phyloP scores from a whole-genome alignment of 768 basidiomycete genomes.

The Boletus rubescentipes region DNA sequence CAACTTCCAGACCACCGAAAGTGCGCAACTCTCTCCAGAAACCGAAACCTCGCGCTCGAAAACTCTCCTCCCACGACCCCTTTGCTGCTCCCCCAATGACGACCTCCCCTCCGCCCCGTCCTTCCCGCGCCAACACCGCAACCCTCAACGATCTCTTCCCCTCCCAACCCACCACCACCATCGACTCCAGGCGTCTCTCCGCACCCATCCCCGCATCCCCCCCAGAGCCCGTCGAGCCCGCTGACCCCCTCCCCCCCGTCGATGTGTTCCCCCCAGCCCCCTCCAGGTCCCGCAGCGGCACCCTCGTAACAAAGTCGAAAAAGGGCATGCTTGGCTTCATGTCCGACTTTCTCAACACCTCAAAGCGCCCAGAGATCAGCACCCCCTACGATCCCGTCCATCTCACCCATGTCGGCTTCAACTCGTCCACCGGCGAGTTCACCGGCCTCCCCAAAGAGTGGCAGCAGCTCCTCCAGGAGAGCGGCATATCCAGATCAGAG shows the following conservation, averaged over 20 bases:
- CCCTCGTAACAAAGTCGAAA: constrained; percentile 43
- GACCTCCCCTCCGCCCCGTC: constrained; percentile 68
- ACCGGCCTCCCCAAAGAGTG: constrained; percentile 98
- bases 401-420: constrained; percentile 99
- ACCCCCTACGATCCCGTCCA: constrained; percentile 99
- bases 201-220: constrained; percentile 38
- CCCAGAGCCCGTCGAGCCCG: constrained; percentile 22
- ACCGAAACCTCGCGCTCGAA: constrained; percentile 51
- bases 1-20: no score
- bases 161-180: no score
- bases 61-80: constrained; percentile 56
- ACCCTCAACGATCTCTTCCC: constrained; percentile 75
- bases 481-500: constrained; percentile 89
- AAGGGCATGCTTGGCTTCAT: constrained; percentile 67
- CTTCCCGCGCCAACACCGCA: constrained; percentile 82
- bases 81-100: constrained; percentile 43
- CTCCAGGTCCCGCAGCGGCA: constrained; percentile 42
- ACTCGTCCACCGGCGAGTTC: constrained; percentile 97
- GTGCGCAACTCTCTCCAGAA: constrained; percentile 64
- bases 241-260: constrained; percentile 24
- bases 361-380: constrained; percentile 87
- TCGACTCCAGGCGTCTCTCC: constrained; percentile 52
- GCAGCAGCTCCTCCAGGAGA: constrained; percentile 95
- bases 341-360: constrained; percentile 72
- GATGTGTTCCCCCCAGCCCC: constrained; percentile 8